These are phyloP conservation scores for Brasenia schreberi DNA, from an alignment of 164 flowering plant species.

Conservation along the genomic window DNA sequence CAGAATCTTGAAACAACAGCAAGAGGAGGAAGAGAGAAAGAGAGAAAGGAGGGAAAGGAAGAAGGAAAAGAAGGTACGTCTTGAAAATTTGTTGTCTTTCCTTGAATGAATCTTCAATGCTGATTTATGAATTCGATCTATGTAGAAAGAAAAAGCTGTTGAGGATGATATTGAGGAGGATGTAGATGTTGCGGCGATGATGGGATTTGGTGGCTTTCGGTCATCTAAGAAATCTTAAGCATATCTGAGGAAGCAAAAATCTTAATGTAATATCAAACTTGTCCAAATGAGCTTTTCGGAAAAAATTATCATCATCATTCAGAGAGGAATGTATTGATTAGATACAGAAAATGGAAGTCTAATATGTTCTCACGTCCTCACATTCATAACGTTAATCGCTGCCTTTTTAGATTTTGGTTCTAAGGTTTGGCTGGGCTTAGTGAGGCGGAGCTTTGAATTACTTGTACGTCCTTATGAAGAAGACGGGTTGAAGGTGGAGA, in stretches of 20 bases:
- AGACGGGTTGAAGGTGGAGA: too few species aligned
- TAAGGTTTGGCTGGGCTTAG: too few species aligned
- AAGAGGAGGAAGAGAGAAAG: conserved; percentile 91
- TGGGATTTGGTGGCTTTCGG: conserved; percentile 92
- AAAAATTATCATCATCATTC: too few species aligned
- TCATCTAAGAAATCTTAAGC: conserved; percentile 39
- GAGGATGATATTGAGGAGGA: conserved; percentile 73
- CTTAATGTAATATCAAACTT: neutral
- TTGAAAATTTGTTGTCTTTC: neutral
- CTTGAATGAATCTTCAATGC: conserved; percentile 1
- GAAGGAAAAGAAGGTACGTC: conserved; percentile 87
- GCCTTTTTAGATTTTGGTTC: too few species aligned
- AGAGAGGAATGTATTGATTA: too few species aligned
- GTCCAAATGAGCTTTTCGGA: neutral
- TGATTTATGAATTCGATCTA: conserved; percentile 1
- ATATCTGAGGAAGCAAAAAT: neutral
- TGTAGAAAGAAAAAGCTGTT: conserved; percentile 62
- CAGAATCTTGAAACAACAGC: conserved; percentile 69
- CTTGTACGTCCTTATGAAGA: too few species aligned
- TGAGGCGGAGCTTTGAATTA: too few species aligned
- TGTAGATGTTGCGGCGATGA: conserved; percentile 87
- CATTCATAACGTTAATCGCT: too few species aligned
- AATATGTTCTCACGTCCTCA: too few species aligned
- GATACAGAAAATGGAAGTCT: too few species aligned
- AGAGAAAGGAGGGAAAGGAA: conserved; percentile 77